Evolutionary conservation across 2,329 filamentous ascomycete species (phyloP).

Genomic region (Trichoderma arundinaceum): DNA sequence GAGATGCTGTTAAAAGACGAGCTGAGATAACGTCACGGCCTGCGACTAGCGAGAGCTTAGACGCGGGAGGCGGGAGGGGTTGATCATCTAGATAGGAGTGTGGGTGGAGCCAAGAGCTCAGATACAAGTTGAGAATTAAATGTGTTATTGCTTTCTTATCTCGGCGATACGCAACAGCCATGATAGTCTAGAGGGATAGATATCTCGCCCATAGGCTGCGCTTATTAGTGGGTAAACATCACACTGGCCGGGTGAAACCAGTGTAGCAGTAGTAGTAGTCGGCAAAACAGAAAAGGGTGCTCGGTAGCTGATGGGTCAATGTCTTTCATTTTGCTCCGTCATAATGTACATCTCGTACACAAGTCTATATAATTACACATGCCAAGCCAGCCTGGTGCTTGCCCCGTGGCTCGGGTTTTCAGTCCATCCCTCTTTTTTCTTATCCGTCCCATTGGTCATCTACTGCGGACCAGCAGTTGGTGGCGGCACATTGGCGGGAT

Average conservation of each 20-base stretch:
- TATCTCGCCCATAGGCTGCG: too few relatives aligned
- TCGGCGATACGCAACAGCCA: neutral
- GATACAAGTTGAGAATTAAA: neutral
- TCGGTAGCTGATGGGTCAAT: constrained; percentile 4
- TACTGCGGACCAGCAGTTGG: constrained; percentile 1
- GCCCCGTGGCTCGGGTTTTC: constrained; percentile 1
- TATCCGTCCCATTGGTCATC: neutral
- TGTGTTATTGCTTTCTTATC: neutral
- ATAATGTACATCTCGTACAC: constrained; percentile 43
- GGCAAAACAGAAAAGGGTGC: too few relatives aligned
- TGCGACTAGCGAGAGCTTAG: neutral
- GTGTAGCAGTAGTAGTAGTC: too few relatives aligned
- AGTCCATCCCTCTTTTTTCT: neutral
- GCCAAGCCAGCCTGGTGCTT: constrained; percentile 2
- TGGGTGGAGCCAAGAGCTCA: constrained; percentile 17
- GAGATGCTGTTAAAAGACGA: neutral
- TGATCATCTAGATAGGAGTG: neutral
- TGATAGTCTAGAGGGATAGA: neutral
- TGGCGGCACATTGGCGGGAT: constrained; percentile 19
- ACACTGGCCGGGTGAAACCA: too few relatives aligned
- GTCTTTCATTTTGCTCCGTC: constrained; percentile 27
- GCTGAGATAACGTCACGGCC: constrained; percentile 16
- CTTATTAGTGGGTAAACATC: too few relatives aligned
- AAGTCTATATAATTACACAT: constrained; percentile 46
- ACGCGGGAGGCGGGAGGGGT: constrained; percentile 31